These are phyloP conservation scores for Yamadazyma dendronema DNA, from an alignment of 1,139 yeast species.

Conservation along the genomic window DNA sequence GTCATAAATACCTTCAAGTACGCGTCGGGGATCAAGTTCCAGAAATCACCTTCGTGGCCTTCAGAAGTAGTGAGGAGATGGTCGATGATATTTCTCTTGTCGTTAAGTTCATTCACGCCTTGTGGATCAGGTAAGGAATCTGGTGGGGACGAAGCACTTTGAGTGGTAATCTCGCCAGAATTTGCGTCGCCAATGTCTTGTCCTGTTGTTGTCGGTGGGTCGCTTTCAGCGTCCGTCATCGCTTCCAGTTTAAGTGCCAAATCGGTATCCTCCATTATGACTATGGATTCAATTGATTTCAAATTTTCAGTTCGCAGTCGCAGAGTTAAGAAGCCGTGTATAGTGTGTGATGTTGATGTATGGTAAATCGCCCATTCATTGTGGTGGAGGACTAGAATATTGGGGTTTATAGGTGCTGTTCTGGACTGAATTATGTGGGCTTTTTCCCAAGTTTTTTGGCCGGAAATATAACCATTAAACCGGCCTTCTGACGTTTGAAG, in stretches of 20 bases:
- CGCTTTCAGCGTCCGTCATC: neutral
- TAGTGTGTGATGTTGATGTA: no score
- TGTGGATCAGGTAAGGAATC: neutral
- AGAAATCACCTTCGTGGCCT: conserved; percentile 34
- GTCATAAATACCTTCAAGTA: conserved; percentile 29
- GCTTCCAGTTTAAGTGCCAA: neutral
- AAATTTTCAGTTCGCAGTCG: neutral
- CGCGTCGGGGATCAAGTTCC: conserved; percentile 35
- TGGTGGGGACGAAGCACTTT: neutral
- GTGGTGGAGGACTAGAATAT: no score
- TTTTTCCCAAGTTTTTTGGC: no score
- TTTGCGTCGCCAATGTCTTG: conserved; percentile 21
- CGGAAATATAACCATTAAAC: no score
- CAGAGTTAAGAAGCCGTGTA: neutral
- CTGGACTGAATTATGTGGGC: no score
- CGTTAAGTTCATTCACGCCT: conserved; percentile 12
- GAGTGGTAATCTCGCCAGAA: conserved; percentile 14
- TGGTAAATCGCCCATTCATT: no score
- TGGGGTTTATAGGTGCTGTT: no score
- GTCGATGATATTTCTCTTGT: conserved; percentile 23
- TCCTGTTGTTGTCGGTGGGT: conserved; percentile 10
- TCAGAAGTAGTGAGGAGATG: conserved; percentile 19
- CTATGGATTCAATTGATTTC: no score
- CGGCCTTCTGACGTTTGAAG: no score
- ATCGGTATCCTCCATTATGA: neutral